A percentile compares a stretch with the other conserved stretches of the same genome.
These are phyloP conservation scores for Fusarium sp. DNA, from an alignment of 2,329 filamentous ascomycete species.

Conservation along the genomic window DNA sequence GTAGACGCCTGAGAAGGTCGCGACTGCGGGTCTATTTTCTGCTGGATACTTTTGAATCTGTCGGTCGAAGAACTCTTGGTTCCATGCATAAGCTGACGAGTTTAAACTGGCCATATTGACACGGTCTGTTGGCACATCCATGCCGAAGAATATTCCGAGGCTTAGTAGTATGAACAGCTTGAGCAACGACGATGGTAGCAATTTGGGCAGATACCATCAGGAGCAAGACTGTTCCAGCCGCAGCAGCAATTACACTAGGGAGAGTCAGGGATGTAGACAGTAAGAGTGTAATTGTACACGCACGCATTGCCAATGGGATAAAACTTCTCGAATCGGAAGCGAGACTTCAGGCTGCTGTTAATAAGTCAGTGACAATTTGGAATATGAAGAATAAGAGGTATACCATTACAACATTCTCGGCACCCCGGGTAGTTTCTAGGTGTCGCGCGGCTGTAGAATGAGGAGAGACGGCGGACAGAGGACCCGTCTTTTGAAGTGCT, in stretches of 20 bases:
- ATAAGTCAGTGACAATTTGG: not conserved
- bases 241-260: not conserved
- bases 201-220: too few species aligned
- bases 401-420: not conserved
- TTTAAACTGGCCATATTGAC: not conserved
- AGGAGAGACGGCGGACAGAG: fast-evolving
- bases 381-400: fast-evolving
- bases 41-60: not conserved
- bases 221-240: not conserved
- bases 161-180: fast-evolving
- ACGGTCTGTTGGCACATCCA: fast-evolving
- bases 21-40: not conserved
- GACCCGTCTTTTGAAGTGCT: not conserved
- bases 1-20: fast-evolving
- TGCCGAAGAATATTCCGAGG: fast-evolving
- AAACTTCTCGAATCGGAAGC: not conserved
- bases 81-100: not conserved
- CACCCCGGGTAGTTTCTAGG: not conserved
- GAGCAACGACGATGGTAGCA: fast-evolving
- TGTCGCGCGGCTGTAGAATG: not conserved
- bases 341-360: not conserved
- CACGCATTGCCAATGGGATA: not conserved
- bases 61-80: not conserved
- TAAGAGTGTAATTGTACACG: fast-evolving
- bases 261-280: fast-evolving